Percentiles rank a stretch among this genome's conserved stretches.
These are phyloP conservation scores for Codiaeum variegatum DNA, from an alignment of 441 rosid species.

Conservation along the genomic window DNA sequence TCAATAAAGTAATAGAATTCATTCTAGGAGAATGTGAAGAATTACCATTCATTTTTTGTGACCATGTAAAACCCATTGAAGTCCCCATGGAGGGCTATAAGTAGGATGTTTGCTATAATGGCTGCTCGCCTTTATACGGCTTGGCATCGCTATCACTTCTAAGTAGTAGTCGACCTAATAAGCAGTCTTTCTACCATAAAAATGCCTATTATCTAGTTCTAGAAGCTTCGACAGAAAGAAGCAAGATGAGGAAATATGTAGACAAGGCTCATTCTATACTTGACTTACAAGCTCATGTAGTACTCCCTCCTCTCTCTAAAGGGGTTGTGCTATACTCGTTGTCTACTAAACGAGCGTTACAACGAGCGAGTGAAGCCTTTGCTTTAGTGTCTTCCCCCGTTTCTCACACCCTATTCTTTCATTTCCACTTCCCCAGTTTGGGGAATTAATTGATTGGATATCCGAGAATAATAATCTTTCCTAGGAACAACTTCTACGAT, in stretches of 20 bases:
- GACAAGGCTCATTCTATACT: neutral
- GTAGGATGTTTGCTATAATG: neutral
- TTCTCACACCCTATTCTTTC: neutral
- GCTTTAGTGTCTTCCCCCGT: slow-evolving; percentile 1
- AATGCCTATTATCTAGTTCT: neutral
- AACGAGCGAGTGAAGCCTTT: neutral
- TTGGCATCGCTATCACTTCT: neutral
- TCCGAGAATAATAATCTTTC: neutral
- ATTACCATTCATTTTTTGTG: too few species aligned
- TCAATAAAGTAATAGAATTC: neutral
- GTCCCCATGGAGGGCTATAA: neutral
- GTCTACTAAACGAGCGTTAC: neutral
- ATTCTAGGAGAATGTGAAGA: neutral
- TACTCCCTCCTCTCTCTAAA: neutral
- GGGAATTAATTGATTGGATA: neutral
- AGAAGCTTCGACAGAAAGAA: neutral
- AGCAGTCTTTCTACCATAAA: neutral
- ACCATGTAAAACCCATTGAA: neutral
- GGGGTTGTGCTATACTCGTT: neutral
- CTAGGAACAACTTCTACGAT: neutral
- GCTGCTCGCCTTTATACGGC: neutral
- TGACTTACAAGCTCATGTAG: too few species aligned
- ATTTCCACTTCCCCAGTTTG: neutral
- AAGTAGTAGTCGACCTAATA: neutral
- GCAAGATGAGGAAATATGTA: neutral